These are phyloP conservation scores for Citropsis articulata DNA, from an alignment of 345 rosid genomes.

Conservation along the genomic window DNA sequence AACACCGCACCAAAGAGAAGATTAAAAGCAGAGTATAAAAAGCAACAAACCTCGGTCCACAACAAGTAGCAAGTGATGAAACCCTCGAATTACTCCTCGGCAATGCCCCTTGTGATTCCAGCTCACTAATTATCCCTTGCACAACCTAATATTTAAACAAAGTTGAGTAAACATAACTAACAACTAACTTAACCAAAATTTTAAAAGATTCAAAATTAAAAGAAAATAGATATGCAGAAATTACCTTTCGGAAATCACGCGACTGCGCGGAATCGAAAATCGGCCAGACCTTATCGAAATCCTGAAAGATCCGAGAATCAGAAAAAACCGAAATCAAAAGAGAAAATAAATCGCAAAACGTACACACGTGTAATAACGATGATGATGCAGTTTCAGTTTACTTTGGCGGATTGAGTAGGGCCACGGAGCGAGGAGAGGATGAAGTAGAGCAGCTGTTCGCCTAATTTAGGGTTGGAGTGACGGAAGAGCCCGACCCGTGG, in stretches of 20 bases:
- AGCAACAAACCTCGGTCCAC: slow-evolving; percentile 87
- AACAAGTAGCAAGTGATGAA: slow-evolving; percentile 97
- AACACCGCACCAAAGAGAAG: neutral
- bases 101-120: slow-evolving; percentile 97
- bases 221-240: neutral
- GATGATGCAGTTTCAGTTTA: slow-evolving; percentile 22
- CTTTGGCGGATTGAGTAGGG: slow-evolving; percentile 92
- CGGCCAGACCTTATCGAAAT: slow-evolving; percentile 99
- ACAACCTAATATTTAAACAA: slow-evolving; percentile 59
- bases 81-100: slow-evolving; percentile 99
- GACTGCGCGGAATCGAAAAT: slow-evolving; percentile 99
- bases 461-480: slow-evolving; percentile 98
- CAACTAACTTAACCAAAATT: slow-evolving; percentile 8
- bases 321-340: slow-evolving; percentile 12
- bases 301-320: slow-evolving; percentile 59
- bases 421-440: slow-evolving; percentile 98
- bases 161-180: neutral
- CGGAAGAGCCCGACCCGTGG: slow-evolving; percentile 96
- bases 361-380: neutral
- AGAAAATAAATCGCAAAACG: neutral
- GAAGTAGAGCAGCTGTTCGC: slow-evolving; percentile 99
- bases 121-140: slow-evolving; percentile 97
- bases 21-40: neutral
- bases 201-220: slow-evolving; percentile 4
- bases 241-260: slow-evolving; percentile 95